These are phyloP conservation scores for Diaporthe sp. DNA, from an alignment of 2,329 filamentous ascomycete genomes.

Conservation along the genomic window DNA sequence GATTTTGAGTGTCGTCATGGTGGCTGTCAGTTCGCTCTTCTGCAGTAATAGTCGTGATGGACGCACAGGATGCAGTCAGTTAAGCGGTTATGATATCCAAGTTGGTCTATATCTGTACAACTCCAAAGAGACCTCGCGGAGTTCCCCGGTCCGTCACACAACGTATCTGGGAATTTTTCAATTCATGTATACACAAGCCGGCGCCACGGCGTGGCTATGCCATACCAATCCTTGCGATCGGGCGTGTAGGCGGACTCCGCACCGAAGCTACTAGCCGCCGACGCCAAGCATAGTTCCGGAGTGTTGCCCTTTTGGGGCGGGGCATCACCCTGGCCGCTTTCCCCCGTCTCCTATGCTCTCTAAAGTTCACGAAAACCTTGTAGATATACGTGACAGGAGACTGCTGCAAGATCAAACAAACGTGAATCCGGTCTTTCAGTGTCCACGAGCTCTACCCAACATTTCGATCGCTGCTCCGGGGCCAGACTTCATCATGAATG, in stretches of 20 bases:
- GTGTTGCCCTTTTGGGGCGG: not conserved
- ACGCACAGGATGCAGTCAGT: not conserved
- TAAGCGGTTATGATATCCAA: not conserved
- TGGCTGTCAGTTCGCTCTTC: not conserved
- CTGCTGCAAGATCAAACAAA: not conserved
- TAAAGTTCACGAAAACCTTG: not conserved
- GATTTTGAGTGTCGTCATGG: constrained; percentile 43
- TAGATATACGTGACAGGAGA: not conserved
- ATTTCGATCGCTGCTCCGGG: not conserved
- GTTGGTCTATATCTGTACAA: not conserved
- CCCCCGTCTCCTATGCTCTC: not conserved
- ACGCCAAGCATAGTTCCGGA: not conserved
- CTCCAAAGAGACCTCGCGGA: not conserved
- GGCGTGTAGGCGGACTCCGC: not conserved
- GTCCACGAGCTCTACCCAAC: too few species aligned
- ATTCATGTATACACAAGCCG: constrained; percentile 15
- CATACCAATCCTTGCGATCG: not conserved
- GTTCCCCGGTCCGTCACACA: not conserved
- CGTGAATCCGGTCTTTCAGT: not conserved
- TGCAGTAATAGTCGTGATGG: too few species aligned
- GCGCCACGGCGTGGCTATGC: not conserved
- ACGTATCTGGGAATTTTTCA: not conserved
- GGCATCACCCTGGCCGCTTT: not conserved
- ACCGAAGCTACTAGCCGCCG: not conserved
- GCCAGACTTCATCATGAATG: not conserved